Evolutionary conservation across 2,329 filamentous ascomycete species (phyloP), one percentile per base, ranked within the genome.

Genomic region (Nemania serpens): DNA sequence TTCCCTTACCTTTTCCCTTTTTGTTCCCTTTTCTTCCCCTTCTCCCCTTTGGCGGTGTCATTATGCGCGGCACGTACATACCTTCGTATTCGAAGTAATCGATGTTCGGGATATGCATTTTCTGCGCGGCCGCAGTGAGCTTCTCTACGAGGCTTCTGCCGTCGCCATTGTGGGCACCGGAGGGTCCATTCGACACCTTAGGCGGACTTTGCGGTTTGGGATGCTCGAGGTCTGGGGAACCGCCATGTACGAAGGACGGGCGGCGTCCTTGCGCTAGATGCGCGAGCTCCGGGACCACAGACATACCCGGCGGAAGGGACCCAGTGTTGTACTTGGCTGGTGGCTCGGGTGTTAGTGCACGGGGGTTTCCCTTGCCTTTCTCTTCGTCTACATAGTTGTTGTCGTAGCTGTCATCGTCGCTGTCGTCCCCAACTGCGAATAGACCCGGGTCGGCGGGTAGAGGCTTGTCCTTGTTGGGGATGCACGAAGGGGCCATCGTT

Each of bases 91-190:
- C 65, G 10, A 58, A 13, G 20, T 59, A 65, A 2, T 55, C 58
- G 17, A 47, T 1, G 18, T 64, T 54, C 2, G 53, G 43, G 36
- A 66, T 52, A 2, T 50, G 22, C 1, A 63, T 42, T 6, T 51
- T 42, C 33, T 63, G 51, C 0, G 65, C 69, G 2, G 13, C 5
- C 18, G 65, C 39, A 7, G 61, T 66, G 2, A 70, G 61, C 18
- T 52, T 33, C 20, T 55, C 49, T 2, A 58, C 60, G n/a, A 60
- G 34, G 45, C n/a, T 48, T 2, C 2, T 9, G 46, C 4, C 34
- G 11, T 22, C 20, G 20, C 5, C 20, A 12, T n/a, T 29, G 43
- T 17, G 39, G 25, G 25, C 25, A 29, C 3, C 25, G 7, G 25
- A 29, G 25, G 11, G 5, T 39, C 15, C 36, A 3, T 39, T 36